phyloP scores from a whole-genome alignment of 768 basidiomycete species.

The Xerocomellus dryophilus region DNA sequence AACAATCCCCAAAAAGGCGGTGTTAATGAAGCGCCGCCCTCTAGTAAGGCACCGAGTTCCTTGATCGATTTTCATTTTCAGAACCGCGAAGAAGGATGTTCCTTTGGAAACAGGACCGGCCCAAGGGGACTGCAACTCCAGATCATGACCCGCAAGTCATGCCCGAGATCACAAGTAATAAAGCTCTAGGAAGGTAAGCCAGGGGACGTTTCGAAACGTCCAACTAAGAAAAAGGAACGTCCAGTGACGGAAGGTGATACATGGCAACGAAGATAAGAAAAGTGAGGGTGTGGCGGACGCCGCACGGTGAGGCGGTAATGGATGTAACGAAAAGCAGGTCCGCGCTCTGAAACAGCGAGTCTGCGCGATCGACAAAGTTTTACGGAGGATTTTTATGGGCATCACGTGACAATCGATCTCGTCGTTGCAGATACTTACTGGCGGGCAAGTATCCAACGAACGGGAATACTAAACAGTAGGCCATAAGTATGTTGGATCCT shows the following conservation, averaged over 20 bases:
- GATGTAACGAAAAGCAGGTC: constrained; percentile 14
- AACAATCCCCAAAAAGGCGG: constrained; percentile 7
- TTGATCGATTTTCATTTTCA: constrained; percentile 31
- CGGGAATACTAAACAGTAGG: background rate
- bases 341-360: constrained; percentile 7
- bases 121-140: constrained; percentile 20
- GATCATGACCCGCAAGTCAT: constrained; percentile 23
- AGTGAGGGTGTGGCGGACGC: constrained; percentile 22
- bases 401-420: constrained; percentile 1
- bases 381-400: background rate
- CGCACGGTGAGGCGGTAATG: constrained; percentile 18
- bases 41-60: constrained; percentile 27
- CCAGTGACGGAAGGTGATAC: constrained; percentile 17
- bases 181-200: constrained; percentile 13
- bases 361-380: constrained; percentile 7
- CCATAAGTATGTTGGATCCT: background rate
- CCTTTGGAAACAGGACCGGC: constrained; percentile 24
- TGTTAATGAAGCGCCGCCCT: constrained; percentile 14
- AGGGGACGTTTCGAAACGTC: constrained; percentile 15
- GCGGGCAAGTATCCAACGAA: background rate
- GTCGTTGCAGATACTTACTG: background rate
- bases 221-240: constrained; percentile 25
- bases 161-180: constrained; percentile 19
- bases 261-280: constrained; percentile 22
- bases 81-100: constrained; percentile 14